phyloP scores from a whole-genome alignment of 1,284 basidiomycete genomes.

The Waitea zeae region DNA sequence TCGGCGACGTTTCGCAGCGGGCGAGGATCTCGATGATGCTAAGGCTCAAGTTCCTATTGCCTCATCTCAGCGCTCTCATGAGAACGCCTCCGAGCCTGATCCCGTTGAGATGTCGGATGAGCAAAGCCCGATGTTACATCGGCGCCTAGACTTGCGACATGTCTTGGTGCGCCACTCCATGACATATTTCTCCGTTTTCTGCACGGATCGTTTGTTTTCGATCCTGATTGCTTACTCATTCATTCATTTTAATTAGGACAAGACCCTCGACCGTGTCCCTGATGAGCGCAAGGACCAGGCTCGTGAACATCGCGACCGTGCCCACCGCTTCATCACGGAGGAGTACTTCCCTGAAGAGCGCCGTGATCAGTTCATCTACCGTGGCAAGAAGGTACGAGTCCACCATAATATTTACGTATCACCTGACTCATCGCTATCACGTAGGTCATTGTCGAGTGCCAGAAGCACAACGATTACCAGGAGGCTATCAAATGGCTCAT shows the following conservation, averaged over 20 bases:
- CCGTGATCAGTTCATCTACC: conserved; percentile 68
- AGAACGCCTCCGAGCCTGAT: too few relatives aligned
- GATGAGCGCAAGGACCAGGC: conserved; percentile 43
- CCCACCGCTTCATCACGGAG: conserved; percentile 50
- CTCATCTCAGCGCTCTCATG: too few relatives aligned
- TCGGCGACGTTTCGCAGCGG: not conserved
- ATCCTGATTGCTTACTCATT: not conserved
- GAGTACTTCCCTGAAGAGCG: conserved; percentile 83
- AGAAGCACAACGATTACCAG: conserved; percentile 85
- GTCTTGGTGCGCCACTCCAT: not conserved
- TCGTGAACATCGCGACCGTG: conserved; percentile 30
- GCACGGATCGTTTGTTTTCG: not conserved
- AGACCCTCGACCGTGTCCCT: conserved; percentile 32
- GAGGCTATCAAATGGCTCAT: conserved; percentile 68
- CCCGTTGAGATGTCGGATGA: too few relatives aligned
- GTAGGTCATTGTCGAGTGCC: conserved; percentile 84
- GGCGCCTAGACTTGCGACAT: too few relatives aligned
- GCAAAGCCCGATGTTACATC: too few relatives aligned
- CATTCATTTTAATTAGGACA: conserved; percentile 16
- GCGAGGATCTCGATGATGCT: not conserved
- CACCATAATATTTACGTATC: conserved; percentile 2
- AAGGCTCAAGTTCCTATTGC: too few relatives aligned
- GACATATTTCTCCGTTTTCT: not conserved
- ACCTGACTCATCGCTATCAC: conserved; percentile 8
- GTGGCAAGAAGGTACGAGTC: conserved; percentile 58